These are phyloP conservation scores for Physcomitrium patens DNA, from an alignment of 225 moss, liverwort and hornwort genomes.

Conservation along the genomic window DNA sequence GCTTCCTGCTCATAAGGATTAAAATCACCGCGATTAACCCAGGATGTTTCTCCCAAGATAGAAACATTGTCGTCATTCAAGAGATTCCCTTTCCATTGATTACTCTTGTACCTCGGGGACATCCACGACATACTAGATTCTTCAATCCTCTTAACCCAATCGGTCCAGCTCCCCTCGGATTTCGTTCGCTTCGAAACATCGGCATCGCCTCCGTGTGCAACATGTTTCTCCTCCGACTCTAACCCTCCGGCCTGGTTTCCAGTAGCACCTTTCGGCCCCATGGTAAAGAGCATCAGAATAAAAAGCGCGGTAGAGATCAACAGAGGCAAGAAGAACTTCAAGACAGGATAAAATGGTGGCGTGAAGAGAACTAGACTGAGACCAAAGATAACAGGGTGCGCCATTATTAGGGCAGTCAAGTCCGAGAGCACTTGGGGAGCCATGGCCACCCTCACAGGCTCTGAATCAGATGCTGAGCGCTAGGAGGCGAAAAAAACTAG, in stretches of 20 bases:
- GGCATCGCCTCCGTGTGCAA: slow-evolving; percentile 33
- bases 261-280: slow-evolving; percentile 33
- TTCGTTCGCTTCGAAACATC: slow-evolving; percentile 48
- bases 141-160: slow-evolving; percentile 73
- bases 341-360: slow-evolving; percentile 53
- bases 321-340: slow-evolving; percentile 63
- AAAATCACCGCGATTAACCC: slow-evolving; percentile 31
- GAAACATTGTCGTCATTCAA: slow-evolving; percentile 50
- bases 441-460: slow-evolving; percentile 42
- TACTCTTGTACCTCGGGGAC: slow-evolving; percentile 41
- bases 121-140: slow-evolving; percentile 69
- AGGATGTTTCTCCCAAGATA: slow-evolving; percentile 46
- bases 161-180: slow-evolving; percentile 68
- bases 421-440: slow-evolving; percentile 56
- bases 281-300: slow-evolving; percentile 54
- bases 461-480: background rate
- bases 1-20: slow-evolving; percentile 11
- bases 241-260: background rate
- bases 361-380: slow-evolving; percentile 50
- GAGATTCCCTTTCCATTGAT: slow-evolving; percentile 30
- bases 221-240: slow-evolving; percentile 1
- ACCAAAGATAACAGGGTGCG: slow-evolving; percentile 63
- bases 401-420: slow-evolving; percentile 53
- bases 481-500: background rate
- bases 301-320: slow-evolving; percentile 59